Evolutionary conservation across 2,329 filamentous ascomycete genomes (phyloP).

Genomic region (Pyricularia sp.): DNA sequence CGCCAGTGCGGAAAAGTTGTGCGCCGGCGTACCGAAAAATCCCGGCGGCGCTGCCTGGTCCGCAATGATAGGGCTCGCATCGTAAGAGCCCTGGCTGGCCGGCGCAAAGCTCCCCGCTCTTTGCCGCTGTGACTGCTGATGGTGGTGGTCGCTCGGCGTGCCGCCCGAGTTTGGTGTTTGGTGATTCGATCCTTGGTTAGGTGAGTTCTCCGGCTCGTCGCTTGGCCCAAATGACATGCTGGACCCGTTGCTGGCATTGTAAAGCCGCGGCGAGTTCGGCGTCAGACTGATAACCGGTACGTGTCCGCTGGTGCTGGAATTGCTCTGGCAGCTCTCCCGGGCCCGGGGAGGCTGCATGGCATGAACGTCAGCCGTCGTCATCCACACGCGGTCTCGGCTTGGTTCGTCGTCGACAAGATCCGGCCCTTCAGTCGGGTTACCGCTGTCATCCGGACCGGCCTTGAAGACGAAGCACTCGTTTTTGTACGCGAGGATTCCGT

Average conservation of each 20-base stretch:
- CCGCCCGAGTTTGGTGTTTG: constrained; percentile 51
- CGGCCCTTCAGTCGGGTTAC: not conserved
- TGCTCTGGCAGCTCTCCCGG: constrained; percentile 7
- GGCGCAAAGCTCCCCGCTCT: constrained; percentile 14
- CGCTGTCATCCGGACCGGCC: not conserved
- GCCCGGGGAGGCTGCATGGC: constrained; percentile 29
- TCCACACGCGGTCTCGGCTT: not conserved
- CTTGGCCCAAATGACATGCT: constrained; percentile 29
- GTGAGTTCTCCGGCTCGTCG: constrained; percentile 39
- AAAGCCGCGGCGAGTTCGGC: constrained; percentile 2
- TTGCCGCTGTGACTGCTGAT: constrained; percentile 27
- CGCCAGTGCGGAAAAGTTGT: not conserved
- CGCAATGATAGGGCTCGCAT: constrained; percentile 39
- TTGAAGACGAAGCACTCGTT: not conserved
- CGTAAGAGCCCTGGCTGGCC: constrained; percentile 33
- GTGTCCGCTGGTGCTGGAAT: constrained; percentile 10
- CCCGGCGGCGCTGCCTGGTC: constrained; percentile 19
- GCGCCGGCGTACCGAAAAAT: not conserved
- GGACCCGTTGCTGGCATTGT: constrained; percentile 1
- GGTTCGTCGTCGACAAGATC: not conserved
- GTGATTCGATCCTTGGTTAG: constrained; percentile 39
- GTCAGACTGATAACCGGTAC: constrained; percentile 6
- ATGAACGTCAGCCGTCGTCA: not conserved
- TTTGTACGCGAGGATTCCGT: not conserved
- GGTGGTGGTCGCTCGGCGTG: not conserved